Evolutionary conservation across 1,139 yeast species (phyloP).

Genomic region (Geotrichum reessii): DNA sequence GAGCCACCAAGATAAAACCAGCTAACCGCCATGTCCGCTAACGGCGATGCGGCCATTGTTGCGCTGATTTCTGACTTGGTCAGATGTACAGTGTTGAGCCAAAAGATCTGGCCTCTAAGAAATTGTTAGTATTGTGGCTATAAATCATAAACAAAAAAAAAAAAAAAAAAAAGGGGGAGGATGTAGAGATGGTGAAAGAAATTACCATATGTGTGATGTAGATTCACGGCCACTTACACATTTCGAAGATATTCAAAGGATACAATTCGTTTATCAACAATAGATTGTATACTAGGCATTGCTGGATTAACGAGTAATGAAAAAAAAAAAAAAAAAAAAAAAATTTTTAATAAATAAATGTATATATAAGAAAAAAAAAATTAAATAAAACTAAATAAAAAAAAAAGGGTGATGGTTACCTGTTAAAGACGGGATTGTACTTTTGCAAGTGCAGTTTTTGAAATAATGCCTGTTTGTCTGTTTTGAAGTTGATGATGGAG

Average conservation of each 20-base stretch:
- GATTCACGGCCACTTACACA: slow-evolving; percentile 23
- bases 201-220: too few relatives aligned
- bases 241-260: slow-evolving; percentile 26
- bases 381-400: too few relatives aligned
- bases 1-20: slow-evolving; percentile 29
- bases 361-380: too few relatives aligned
- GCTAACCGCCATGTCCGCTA: slow-evolving; percentile 20
- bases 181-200: background rate
- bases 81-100: slow-evolving; percentile 27
- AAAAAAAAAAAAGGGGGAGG: background rate
- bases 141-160: background rate
- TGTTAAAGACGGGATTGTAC: too few relatives aligned
- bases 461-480: too few relatives aligned
- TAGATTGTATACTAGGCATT: slow-evolving; percentile 3
- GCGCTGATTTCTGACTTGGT: slow-evolving; percentile 25
- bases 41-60: slow-evolving; percentile 19
- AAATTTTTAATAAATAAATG: too few relatives aligned
- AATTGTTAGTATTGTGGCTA: slow-evolving; percentile 12
- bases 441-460: too few relatives aligned
- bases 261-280: slow-evolving; percentile 16
- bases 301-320: background rate
- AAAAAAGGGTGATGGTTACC: too few relatives aligned
- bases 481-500: background rate
- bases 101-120: slow-evolving; percentile 24
- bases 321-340: background rate